Percentiles rank a stretch among this genome's conserved stretches.
Conservation (phyloP, 1,284 basidiomycete genomes). For the Schizopora paradoxa region DNA sequence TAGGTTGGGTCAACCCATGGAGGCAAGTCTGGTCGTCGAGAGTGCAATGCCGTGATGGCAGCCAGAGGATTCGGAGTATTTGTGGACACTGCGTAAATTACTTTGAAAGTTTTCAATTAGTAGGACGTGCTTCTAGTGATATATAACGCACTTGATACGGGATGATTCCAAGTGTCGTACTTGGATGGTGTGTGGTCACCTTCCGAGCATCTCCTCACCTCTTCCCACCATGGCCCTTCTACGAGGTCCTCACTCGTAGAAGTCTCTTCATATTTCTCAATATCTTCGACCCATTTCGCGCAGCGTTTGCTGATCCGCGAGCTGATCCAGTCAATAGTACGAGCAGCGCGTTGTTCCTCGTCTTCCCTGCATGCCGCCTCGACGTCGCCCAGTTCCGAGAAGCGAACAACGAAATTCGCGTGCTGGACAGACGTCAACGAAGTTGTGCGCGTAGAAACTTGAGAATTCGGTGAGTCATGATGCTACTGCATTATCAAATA, state of each 20-base stretch:
- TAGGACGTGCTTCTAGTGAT: too few species aligned
- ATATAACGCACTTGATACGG: constrained; percentile 57
- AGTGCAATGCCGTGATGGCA: constrained; percentile 63
- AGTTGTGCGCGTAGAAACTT: constrained; percentile 74
- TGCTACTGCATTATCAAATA: not conserved
- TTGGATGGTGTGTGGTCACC: constrained; percentile 67
- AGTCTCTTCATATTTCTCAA: constrained; percentile 36
- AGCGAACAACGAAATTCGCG: constrained; percentile 63
- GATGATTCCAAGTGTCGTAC: constrained; percentile 78
- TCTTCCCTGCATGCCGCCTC: constrained; percentile 68
- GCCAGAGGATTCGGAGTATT: constrained; percentile 71
- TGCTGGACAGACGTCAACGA: constrained; percentile 64
- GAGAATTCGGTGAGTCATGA: constrained; percentile 15
- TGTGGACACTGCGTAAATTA: constrained; percentile 74
- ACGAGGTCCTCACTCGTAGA: too few species aligned
- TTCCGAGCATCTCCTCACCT: constrained; percentile 66
- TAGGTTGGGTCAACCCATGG: constrained; percentile 69
- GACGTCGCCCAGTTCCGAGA: constrained; percentile 65
- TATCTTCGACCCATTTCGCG: constrained; percentile 60
- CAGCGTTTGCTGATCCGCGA: constrained; percentile 57
- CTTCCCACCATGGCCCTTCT: constrained; percentile 71
- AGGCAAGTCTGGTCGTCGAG: constrained; percentile 60
- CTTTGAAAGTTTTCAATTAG: constrained; percentile 33
- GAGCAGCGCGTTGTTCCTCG: constrained; percentile 66
- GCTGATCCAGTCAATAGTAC: constrained; percentile 77